A percentile compares a stretch with the other conserved stretches of the same genome.
Evolutionary conservation across 169 alveolate genomes (phyloP).

Genomic region (Cardiosporidium cionae): DNA sequence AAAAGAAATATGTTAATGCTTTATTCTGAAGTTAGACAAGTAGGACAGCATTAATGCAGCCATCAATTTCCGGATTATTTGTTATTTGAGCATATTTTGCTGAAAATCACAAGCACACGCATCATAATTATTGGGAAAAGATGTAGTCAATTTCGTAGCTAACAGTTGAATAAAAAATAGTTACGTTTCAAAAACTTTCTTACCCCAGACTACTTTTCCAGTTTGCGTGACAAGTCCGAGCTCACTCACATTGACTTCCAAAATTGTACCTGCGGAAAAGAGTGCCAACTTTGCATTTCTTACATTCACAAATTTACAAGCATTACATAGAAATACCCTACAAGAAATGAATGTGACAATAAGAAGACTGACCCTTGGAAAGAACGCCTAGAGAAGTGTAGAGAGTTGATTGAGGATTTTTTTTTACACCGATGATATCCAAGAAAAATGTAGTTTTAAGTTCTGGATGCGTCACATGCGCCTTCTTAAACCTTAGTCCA

Average conservation of each 20-base stretch:
- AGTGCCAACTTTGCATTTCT: neutral
- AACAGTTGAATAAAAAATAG: neutral
- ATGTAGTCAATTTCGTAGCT: too few relatives aligned
- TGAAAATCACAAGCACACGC: neutral
- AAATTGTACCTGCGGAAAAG: slow-evolving; percentile 70
- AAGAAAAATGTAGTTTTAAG: slow-evolving; percentile 87
- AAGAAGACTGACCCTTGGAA: slow-evolving; percentile 70
- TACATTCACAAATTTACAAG: neutral
- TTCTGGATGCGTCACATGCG: slow-evolving; percentile 98
- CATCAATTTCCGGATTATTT: slow-evolving; percentile 98
- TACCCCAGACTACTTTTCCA: slow-evolving; percentile 99
- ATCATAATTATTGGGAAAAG: neutral
- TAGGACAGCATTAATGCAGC: slow-evolving; percentile 96
- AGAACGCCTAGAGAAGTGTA: slow-evolving; percentile 95
- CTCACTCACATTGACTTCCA: slow-evolving; percentile 97
- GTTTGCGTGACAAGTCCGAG: slow-evolving; percentile 97
- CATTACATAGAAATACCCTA: neutral
- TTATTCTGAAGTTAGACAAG: too few relatives aligned
- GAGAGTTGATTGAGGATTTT: slow-evolving; percentile 91
- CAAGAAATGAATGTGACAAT: too few relatives aligned
- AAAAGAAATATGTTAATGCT: too few relatives aligned
- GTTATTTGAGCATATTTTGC: slow-evolving; percentile 93
- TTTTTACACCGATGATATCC: slow-evolving; percentile 94
- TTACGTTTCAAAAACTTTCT: slow-evolving; percentile 18
- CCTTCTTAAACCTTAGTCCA: slow-evolving; percentile 94